Conservation (phyloP, 805 yeast genomes). For the Blastobotrys robertii region DNA sequence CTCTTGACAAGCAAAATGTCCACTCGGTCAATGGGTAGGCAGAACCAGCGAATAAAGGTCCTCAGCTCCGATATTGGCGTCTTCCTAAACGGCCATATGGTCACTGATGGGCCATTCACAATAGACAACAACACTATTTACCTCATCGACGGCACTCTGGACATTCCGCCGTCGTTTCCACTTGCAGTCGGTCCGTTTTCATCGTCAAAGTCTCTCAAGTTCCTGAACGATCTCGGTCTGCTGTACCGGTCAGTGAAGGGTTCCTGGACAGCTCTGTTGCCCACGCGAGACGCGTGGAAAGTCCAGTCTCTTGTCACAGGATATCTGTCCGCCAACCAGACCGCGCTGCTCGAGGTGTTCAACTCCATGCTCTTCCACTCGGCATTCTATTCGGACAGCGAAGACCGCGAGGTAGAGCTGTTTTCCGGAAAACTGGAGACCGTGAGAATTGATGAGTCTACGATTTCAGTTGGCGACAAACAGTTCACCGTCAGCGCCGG, state of each 20-base stretch:
- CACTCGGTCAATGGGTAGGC: constrained; percentile 46
- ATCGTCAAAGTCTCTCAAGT: constrained; percentile 56
- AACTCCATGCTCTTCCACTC: constrained; percentile 52
- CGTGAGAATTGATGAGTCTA: constrained; percentile 13
- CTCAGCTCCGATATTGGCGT: constrained; percentile 26
- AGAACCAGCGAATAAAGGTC: constrained; percentile 54
- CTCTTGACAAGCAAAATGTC: constrained; percentile 27
- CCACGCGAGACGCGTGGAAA: constrained; percentile 69
- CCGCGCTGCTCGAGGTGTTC: constrained; percentile 43
- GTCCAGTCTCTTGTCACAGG: constrained; percentile 47
- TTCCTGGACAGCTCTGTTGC: constrained; percentile 72
- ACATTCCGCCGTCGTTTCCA: constrained; percentile 55
- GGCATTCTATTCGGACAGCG: constrained; percentile 56
- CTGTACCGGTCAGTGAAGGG: constrained; percentile 42
- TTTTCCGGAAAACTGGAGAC: constrained; percentile 9
- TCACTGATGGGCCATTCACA: constrained; percentile 34
- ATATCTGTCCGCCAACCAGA: constrained; percentile 44
- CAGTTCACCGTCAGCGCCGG: constrained; percentile 27
- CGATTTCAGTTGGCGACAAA: constrained; percentile 9
- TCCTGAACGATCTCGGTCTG: constrained; percentile 43
- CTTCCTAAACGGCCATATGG: constrained; percentile 46
- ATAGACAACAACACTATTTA: constrained; percentile 64
- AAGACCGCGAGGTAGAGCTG: constrained; percentile 21
- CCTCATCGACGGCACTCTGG: constrained; percentile 47
- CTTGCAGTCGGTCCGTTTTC: constrained; percentile 54